phyloP scores from a whole-genome alignment of 345 rosid species.

The Camelina hispida region DNA sequence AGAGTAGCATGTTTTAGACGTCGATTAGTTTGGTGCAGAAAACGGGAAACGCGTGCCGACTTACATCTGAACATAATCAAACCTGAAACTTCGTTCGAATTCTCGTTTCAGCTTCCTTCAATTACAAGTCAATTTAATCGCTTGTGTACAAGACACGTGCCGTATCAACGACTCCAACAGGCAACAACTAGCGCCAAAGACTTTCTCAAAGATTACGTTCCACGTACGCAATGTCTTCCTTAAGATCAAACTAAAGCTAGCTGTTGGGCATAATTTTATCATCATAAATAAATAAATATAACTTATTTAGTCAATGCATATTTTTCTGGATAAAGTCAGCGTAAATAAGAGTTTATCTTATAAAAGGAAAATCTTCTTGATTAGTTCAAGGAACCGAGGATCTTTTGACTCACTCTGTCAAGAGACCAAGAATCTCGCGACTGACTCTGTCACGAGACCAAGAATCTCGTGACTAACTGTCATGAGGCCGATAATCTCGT shows the following conservation, averaged over 20 bases:
- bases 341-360: no score
- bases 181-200: neutral
- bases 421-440: no score
- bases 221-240: neutral
- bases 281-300: no score
- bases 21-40: neutral
- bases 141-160: conserved; percentile 34
- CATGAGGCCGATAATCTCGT: no score
- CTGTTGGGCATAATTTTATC: no score
- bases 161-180: conserved; percentile 11
- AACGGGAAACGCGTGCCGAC: conserved; percentile 1
- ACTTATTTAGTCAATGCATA: no score
- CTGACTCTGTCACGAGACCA: no score
- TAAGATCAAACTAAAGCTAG: neutral
- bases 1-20: neutral
- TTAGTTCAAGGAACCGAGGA: no score
- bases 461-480: no score
- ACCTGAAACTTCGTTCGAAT: conserved; percentile 27
- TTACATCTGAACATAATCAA: neutral
- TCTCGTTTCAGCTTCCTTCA: neutral
- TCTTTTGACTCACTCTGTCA: no score
- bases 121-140: conserved; percentile 7
- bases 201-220: conserved; percentile 17
- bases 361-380: no score
- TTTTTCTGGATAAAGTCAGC: no score